Percentiles rank a stretch among this genome's conserved stretches.
Evolutionary conservation across 2,329 filamentous ascomycete genomes (phyloP).

Genomic region (Aspergillus aculeatus): DNA sequence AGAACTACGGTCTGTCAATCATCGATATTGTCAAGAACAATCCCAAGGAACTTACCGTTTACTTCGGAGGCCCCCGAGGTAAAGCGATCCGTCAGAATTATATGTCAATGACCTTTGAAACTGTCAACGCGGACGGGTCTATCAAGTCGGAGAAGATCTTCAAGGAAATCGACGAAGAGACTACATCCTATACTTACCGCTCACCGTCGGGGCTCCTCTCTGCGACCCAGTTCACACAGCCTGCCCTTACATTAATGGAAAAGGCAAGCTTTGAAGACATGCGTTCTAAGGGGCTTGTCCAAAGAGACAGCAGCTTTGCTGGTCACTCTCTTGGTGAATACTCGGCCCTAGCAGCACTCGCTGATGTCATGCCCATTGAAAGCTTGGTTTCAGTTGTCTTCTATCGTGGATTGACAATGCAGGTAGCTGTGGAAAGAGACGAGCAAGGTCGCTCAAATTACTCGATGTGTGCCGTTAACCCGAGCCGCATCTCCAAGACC

Average conservation of each 20-base stretch:
- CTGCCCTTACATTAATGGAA: constrained; percentile 96
- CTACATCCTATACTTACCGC: constrained; percentile 93
- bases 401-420: constrained; percentile 98
- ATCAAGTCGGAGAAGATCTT: constrained; percentile 99
- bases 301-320: constrained; percentile 93
- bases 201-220: constrained; percentile 93
- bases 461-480: constrained; percentile 99
- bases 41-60: constrained; percentile 95
- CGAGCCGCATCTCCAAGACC: constrained; percentile 94
- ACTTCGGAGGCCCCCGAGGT: constrained; percentile 94
- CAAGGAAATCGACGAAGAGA: constrained; percentile 92
- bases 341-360: constrained; percentile 90
- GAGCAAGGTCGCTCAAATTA: constrained; percentile 93
- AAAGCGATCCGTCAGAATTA: constrained; percentile 99
- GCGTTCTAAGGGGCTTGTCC: constrained; percentile 93
- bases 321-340: constrained; percentile 98
- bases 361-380: constrained; percentile 99
- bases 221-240: constrained; percentile 97
- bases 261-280: constrained; percentile 99
- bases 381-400: constrained; percentile 97
- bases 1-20: constrained; percentile 98
- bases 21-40: constrained; percentile 99
- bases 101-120: constrained; percentile 99
- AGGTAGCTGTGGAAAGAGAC: constrained; percentile 97
- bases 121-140: constrained; percentile 83